phyloP scores from a whole-genome alignment of 2,329 filamentous ascomycete species.

The Alternaria sp. region DNA sequence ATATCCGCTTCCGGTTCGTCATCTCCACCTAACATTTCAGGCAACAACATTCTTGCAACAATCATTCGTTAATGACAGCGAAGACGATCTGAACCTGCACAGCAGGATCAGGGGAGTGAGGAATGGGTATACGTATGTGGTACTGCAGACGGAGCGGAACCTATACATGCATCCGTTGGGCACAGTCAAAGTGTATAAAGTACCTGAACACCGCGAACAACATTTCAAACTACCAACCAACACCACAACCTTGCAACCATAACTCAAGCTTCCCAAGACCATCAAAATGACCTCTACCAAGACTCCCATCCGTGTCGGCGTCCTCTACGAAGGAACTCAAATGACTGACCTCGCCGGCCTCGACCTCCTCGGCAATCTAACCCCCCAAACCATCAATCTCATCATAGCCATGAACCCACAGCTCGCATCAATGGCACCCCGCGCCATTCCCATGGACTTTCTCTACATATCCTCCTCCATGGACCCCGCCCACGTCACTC shows the following conservation, averaged over 20 bases:
- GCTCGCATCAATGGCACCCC: conserved; percentile 24
- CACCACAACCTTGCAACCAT: neutral
- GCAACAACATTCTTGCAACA: conserved; percentile 11
- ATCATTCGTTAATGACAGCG: conserved; percentile 1
- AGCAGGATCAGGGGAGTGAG: neutral
- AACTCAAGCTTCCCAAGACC: neutral
- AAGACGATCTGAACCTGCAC: neutral
- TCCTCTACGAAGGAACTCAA: conserved; percentile 54
- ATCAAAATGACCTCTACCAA: neutral
- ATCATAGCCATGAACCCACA: conserved; percentile 22
- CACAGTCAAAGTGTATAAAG: neutral
- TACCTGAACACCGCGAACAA: neutral
- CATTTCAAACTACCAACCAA: neutral
- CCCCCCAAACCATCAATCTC: conserved; percentile 35
- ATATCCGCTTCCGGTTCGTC: conserved; percentile 16
- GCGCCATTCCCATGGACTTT: conserved; percentile 49
- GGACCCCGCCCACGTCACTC: conserved; percentile 44
- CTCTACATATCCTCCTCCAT: conserved; percentile 52
- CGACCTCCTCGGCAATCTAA: conserved; percentile 54
- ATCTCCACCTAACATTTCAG: conserved; percentile 9
- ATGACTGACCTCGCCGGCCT: conserved; percentile 53
- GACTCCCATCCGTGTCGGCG: conserved; percentile 51
- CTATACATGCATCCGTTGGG: neutral
- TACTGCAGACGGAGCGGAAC: neutral
- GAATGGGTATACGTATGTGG: neutral